These are phyloP conservation scores for Rosa multiflora DNA, from an alignment of 306 rosid species.

Conservation along the genomic window DNA sequence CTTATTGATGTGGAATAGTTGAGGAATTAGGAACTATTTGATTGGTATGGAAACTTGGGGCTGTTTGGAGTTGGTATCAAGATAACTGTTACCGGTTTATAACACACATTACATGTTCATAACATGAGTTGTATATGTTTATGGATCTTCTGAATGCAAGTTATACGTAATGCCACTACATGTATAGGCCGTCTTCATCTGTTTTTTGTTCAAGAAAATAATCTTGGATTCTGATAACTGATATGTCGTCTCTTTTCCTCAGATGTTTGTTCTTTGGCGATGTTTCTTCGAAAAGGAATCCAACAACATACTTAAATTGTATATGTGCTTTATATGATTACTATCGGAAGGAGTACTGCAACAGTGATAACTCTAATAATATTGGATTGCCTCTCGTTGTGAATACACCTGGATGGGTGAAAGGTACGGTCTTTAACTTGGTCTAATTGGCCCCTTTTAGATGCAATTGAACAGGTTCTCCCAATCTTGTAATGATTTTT, in stretches of 20 bases:
- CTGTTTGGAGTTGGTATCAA: neutral
- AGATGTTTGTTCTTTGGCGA: constrained; percentile 94
- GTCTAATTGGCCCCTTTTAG: constrained; percentile 2
- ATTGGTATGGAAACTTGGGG: neutral
- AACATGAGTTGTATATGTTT: constrained; percentile 6
- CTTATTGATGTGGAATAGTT: neutral
- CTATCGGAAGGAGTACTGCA: constrained; percentile 49
- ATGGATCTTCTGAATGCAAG: neutral
- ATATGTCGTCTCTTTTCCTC: constrained; percentile 19
- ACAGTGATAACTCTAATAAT: constrained; percentile 37
- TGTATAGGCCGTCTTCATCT: neutral
- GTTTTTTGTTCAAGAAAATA: neutral
- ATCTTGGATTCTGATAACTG: constrained; percentile 13
- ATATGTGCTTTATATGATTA: constrained; percentile 52
- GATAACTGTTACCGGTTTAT: neutral
- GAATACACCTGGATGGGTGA: constrained; percentile 97
- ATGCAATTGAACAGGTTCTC: constrained; percentile 14
- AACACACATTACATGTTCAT: neutral
- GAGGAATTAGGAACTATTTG: no score
- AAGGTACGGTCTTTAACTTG: constrained; percentile 46
- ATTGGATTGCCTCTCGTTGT: constrained; percentile 72
- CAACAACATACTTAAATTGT: constrained; percentile 52
- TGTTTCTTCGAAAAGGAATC: constrained; percentile 70
- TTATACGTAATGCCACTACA: constrained; percentile 7
- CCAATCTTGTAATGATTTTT: no score